phyloP scores from a whole-genome alignment of 345 rosid genomes.

The Mallotus nudiflorus region DNA sequence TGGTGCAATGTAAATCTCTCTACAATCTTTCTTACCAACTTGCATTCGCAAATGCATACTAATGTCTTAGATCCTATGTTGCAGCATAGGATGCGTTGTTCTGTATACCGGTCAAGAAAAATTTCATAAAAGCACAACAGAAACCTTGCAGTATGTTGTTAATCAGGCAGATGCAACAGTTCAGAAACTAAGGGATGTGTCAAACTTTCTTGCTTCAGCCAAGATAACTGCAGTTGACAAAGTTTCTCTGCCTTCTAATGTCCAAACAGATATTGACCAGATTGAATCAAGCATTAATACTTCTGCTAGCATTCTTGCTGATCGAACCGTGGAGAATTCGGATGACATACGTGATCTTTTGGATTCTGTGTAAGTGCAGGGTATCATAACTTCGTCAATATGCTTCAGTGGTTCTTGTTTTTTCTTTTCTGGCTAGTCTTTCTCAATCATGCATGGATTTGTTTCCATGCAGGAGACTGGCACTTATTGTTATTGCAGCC shows the following conservation, averaged over 20 bases:
- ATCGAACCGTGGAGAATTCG: slow-evolving; percentile 54
- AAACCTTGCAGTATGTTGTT: slow-evolving; percentile 72
- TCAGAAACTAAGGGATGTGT: slow-evolving; percentile 59
- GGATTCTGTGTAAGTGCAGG: slow-evolving; percentile 66
- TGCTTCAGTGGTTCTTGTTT: background rate
- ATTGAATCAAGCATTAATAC: slow-evolving; percentile 57
- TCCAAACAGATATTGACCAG: slow-evolving; percentile 87
- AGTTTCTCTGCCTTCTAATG: slow-evolving; percentile 66
- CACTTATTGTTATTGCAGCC: slow-evolving; percentile 64
- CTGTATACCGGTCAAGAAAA: slow-evolving; percentile 74
- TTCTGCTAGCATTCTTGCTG: slow-evolving; percentile 54
- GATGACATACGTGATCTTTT: slow-evolving; percentile 59
- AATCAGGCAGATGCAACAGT: slow-evolving; percentile 65
- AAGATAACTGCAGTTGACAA: slow-evolving; percentile 69
- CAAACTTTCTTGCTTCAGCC: slow-evolving; percentile 67
- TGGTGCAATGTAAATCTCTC: slow-evolving; percentile 54
- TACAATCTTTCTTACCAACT: background rate
- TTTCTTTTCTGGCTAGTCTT: background rate
- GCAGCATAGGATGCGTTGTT: slow-evolving; percentile 77
- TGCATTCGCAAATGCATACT: background rate
- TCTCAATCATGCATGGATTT: background rate
- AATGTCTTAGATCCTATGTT: slow-evolving; percentile 9
- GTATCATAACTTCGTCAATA: background rate
- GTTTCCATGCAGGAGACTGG: slow-evolving; percentile 55
- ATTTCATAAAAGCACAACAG: slow-evolving; percentile 63